phyloP scores from a whole-genome alignment of 257 asterid genomes.

The Handroanthus guayacan region DNA sequence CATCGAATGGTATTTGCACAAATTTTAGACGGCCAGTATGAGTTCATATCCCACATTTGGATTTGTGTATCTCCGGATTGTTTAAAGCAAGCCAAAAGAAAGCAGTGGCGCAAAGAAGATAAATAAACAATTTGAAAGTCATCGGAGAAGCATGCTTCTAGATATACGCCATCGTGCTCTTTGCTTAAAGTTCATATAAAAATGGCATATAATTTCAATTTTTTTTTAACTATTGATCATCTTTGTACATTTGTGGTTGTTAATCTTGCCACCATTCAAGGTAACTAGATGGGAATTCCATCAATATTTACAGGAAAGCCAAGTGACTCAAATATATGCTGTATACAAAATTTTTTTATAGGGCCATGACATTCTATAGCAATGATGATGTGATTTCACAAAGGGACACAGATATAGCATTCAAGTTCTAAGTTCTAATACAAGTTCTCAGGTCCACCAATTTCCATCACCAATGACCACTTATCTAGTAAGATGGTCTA shows the following conservation, averaged over 20 bases:
- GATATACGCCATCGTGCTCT: background rate
- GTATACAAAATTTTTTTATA: background rate
- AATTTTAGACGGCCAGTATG: no score
- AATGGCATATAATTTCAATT: background rate
- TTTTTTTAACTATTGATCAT: background rate
- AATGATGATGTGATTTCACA: background rate
- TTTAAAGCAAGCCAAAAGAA: background rate
- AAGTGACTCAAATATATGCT: conserved; percentile 2
- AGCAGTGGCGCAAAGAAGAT: background rate
- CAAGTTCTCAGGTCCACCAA: conserved; percentile 22
- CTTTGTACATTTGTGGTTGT: background rate
- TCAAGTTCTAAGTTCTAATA: background rate
- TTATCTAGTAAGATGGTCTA: conserved; percentile 74
- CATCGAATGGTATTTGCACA: no score
- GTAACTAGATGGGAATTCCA: conserved; percentile 8
- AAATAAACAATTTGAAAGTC: background rate
- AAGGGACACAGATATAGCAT: background rate
- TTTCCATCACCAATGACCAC: background rate
- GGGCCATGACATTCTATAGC: conserved; percentile 20
- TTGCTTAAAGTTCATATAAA: background rate
- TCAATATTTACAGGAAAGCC: conserved; percentile 19
- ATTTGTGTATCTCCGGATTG: background rate
- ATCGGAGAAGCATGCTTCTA: background rate
- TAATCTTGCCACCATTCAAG: conserved; percentile 3
- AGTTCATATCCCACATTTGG: background rate